phyloP scores from a whole-genome alignment of 2,329 filamentous ascomycete genomes.

The Penicillium hordei region DNA sequence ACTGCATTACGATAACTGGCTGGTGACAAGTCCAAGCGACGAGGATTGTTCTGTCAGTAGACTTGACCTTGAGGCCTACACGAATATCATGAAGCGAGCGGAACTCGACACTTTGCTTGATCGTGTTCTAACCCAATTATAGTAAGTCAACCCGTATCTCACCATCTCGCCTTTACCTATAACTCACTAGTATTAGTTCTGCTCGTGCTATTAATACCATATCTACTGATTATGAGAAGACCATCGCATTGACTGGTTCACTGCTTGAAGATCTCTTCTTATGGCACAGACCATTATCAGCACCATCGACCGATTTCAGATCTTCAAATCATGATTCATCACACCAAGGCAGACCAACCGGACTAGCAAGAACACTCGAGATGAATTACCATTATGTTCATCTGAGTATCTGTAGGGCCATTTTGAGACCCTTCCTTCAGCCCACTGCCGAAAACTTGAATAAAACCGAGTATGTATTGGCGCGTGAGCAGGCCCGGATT shows the following conservation, averaged over 20 bases:
- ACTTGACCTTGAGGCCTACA: not conserved
- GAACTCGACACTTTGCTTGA: slow-evolving; percentile 3
- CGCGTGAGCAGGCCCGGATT: not conserved
- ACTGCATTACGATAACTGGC: slow-evolving; percentile 2
- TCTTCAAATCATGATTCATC: not conserved
- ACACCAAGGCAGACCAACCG: not conserved
- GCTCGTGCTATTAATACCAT: not conserved
- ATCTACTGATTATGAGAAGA: not conserved
- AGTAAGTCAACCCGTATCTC: not conserved
- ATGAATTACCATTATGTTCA: slow-evolving; percentile 8
- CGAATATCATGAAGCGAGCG: not conserved
- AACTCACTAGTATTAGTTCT: not conserved
- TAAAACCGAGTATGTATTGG: not conserved
- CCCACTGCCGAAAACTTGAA: not conserved
- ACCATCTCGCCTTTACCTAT: not conserved
- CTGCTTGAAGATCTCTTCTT: not conserved
- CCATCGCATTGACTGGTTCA: not conserved
- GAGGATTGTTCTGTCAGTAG: not conserved
- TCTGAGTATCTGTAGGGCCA: not conserved
- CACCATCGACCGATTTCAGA: not conserved
- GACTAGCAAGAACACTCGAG: not conserved
- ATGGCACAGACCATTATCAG: not conserved
- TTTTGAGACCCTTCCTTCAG: not conserved
- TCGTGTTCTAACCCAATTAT: not conserved
- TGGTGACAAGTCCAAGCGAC: not conserved